Evolutionary conservation across 495 filamentous ascomycete species (phyloP).

Genomic region (Penicillium desertorum): DNA sequence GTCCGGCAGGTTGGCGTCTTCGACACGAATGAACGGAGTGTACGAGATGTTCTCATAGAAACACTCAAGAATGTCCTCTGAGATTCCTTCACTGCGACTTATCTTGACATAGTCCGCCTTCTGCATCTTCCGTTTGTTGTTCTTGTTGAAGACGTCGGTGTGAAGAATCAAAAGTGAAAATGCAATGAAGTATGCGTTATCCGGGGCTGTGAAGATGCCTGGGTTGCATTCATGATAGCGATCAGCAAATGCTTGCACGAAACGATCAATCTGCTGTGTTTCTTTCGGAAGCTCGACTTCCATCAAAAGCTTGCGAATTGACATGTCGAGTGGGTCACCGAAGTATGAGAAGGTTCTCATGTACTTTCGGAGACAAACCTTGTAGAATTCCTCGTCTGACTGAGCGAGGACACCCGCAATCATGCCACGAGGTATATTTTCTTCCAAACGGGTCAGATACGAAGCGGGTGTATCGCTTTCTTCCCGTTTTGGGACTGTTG

Average conservation of each 20-base stretch:
- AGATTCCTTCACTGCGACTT: conserved; percentile 81
- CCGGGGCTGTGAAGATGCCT: conserved; percentile 80
- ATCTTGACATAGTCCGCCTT: conserved; percentile 95
- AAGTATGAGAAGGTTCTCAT: conserved; percentile 95
- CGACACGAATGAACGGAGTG: conserved; percentile 94
- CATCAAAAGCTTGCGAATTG: conserved; percentile 92
- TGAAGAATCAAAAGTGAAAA: conserved; percentile 96
- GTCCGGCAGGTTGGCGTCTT: conserved; percentile 84
- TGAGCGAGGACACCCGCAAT: conserved; percentile 83
- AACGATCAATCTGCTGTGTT: conserved; percentile 96
- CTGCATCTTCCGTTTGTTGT: conserved; percentile 99
- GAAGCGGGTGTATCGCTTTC: conserved; percentile 88
- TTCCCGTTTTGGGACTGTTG: conserved; percentile 75
- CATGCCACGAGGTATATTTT: conserved; percentile 69
- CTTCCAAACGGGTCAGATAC: conserved; percentile 81
- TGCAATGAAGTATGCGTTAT: conserved; percentile 95
- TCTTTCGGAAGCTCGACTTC: conserved; percentile 95
- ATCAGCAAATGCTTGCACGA: conserved; percentile 91
- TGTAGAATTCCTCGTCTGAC: conserved; percentile 77
- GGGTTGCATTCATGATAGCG: conserved; percentile 98
- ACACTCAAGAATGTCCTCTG: conserved; percentile 88
- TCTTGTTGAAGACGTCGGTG: conserved; percentile 98
- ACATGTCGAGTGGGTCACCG: conserved; percentile 96
- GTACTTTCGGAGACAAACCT: conserved; percentile 82
- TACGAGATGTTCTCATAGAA: conserved; percentile 99